Conservation (phyloP, 1,139 yeast genomes). For the Taphrina deformans region DNA sequence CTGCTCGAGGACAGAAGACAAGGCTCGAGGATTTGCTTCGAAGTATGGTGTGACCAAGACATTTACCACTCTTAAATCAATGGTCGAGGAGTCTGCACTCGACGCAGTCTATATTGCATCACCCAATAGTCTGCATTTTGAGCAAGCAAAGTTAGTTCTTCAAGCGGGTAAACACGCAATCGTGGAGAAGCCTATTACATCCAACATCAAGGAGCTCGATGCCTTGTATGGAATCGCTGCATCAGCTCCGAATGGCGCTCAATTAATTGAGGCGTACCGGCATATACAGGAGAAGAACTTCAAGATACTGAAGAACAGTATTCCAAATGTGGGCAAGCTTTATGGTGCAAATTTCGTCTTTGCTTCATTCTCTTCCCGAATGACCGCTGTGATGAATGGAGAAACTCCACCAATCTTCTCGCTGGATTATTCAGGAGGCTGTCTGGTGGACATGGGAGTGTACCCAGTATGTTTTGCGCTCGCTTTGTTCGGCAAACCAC, state of each 20-base stretch:
- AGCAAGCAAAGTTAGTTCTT: constrained; percentile 54
- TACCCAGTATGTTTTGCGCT: constrained; percentile 31
- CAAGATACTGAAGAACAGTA: not conserved
- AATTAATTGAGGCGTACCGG: constrained; percentile 23
- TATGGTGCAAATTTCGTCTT: constrained; percentile 16
- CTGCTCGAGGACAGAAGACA: constrained; percentile 10
- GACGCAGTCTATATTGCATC: constrained; percentile 63
- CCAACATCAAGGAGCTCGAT: constrained; percentile 53
- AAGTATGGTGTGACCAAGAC: constrained; percentile 9
- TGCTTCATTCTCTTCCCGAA: constrained; percentile 20
- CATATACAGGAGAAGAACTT: constrained; percentile 31
- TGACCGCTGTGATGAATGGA: constrained; percentile 22
- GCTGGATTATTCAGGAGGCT: constrained; percentile 18
- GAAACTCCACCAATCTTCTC: constrained; percentile 27
- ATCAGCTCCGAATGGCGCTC: constrained; percentile 18
- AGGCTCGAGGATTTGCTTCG: constrained; percentile 11
- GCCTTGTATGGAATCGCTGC: constrained; percentile 43
- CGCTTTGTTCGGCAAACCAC: constrained; percentile 31
- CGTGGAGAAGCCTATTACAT: constrained; percentile 63
- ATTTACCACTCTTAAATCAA: constrained; percentile 43
- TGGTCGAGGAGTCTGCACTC: constrained; percentile 52
- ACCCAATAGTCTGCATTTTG: constrained; percentile 60
- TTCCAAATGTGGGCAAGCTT: constrained; percentile 10
- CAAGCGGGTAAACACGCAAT: constrained; percentile 58
- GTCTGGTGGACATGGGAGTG: constrained; percentile 31